phyloP scores from a whole-genome alignment of 163 green algal genomes.

The Volvox carteri region DNA sequence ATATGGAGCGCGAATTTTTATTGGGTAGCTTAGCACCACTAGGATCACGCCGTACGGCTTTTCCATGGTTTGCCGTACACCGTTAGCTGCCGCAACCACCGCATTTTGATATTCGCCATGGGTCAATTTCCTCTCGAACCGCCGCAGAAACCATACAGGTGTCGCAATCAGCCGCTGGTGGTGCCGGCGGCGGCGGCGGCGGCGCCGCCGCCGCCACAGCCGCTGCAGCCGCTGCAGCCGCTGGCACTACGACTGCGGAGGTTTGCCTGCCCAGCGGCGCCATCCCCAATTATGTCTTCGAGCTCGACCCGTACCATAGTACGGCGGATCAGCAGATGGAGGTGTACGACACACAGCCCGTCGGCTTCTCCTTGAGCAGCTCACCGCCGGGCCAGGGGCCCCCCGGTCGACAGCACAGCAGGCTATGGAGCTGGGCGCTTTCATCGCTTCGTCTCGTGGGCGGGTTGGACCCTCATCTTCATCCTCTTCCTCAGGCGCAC shows the following conservation, averaged over 20 bases:
- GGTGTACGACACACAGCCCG: not conserved
- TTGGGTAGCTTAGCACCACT: too few species aligned
- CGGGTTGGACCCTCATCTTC: not conserved
- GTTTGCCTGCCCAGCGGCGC: not conserved
- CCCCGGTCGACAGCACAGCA: not conserved
- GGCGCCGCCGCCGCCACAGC: too few species aligned
- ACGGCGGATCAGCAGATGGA: not conserved
- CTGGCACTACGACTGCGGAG: not conserved
- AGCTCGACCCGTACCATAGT: slow-evolving; percentile 7
- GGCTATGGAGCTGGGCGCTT: not conserved
- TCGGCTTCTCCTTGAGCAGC: not conserved
- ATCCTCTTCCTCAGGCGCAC: too few species aligned
- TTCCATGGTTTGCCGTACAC: too few species aligned
- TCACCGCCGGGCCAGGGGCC: not conserved
- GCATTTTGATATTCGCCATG: too few species aligned
- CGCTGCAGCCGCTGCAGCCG: too few species aligned
- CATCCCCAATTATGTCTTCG: not conserved
- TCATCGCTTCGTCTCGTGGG: not conserved
- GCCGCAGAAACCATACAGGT: not conserved
- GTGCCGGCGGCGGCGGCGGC: not conserved
- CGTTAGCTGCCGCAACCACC: too few species aligned
- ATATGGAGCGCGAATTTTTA: too few species aligned
- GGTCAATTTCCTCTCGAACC: too few species aligned
- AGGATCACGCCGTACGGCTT: too few species aligned
- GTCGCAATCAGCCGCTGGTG: not conserved